Conservation (phyloP, 2,329 filamentous ascomycete species). For the Aspergillus ochraceoroseus region DNA sequence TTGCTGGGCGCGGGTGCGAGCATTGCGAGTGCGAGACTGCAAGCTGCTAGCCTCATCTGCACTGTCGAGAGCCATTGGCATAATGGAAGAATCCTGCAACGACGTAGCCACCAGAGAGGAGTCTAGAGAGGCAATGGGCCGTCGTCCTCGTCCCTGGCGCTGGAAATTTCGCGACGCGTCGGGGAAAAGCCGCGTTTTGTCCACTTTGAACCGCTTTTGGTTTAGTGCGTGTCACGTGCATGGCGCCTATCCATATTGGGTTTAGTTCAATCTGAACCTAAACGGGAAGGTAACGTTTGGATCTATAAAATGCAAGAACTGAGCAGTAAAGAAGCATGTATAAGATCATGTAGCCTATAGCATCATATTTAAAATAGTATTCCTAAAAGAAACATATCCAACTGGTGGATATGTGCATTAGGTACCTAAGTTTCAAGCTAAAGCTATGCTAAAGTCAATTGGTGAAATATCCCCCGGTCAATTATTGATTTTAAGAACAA, state of each 20-base stretch:
- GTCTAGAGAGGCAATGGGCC: slow-evolving; percentile 6
- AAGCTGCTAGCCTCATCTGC: slow-evolving; percentile 18
- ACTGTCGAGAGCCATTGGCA: slow-evolving; percentile 20
- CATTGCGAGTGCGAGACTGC: slow-evolving; percentile 21
- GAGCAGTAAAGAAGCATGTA: too few species aligned
- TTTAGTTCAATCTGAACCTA: slow-evolving; percentile 18
- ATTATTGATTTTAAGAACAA: slow-evolving; percentile 1
- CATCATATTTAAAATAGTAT: too few species aligned
- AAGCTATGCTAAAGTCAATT: too few species aligned
- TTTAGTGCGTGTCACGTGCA: slow-evolving; percentile 7
- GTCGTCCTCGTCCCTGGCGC: not conserved
- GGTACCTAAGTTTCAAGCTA: too few species aligned
- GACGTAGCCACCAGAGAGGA: not conserved
- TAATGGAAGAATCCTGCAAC: not conserved
- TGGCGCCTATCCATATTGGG: slow-evolving; percentile 18
- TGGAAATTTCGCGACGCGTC: slow-evolving; percentile 22
- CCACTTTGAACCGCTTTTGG: slow-evolving; percentile 27
- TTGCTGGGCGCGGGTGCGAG: slow-evolving; percentile 40
- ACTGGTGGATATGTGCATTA: too few species aligned
- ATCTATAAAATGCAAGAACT: not conserved
- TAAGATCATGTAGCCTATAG: too few species aligned
- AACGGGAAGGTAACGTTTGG: slow-evolving; percentile 4
- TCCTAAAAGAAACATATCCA: too few species aligned
- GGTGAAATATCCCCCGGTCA: too few species aligned
- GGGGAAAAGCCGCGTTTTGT: slow-evolving; percentile 28